These are phyloP conservation scores for Vigna mungo DNA, from an alignment of 306 rosid genomes.

Conservation along the genomic window DNA sequence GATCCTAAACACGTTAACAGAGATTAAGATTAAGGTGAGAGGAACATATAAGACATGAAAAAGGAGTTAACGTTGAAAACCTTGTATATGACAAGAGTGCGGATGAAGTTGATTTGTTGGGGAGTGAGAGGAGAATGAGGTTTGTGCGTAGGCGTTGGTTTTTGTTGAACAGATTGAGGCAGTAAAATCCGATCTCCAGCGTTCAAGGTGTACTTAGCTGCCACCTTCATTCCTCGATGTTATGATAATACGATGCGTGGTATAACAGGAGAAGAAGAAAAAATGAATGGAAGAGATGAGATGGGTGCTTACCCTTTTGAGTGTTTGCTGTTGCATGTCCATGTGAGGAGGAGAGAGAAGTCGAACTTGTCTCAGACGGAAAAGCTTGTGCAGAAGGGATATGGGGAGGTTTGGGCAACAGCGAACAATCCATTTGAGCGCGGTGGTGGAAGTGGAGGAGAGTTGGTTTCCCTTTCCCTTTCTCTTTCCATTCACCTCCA, in stretches of 20 bases:
- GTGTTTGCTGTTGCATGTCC: slow-evolving; percentile 19
- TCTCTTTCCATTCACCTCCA: background rate
- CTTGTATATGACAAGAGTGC: slow-evolving; percentile 69
- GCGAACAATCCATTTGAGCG: slow-evolving; percentile 75
- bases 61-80: slow-evolving; percentile 49
- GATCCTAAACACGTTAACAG: slow-evolving; percentile 58
- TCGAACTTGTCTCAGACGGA: slow-evolving; percentile 89
- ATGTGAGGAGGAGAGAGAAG: slow-evolving; percentile 11
- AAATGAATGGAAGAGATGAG: background rate
- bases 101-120: slow-evolving; percentile 63
- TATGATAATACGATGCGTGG: background rate
- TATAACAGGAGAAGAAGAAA: no score
- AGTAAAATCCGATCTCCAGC: slow-evolving; percentile 74
- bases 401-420: slow-evolving; percentile 89
- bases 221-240: slow-evolving; percentile 48
- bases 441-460: slow-evolving; percentile 49
- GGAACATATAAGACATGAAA: background rate
- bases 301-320: slow-evolving; percentile 57
- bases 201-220: slow-evolving; percentile 74
- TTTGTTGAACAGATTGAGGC: slow-evolving; percentile 68
- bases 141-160: slow-evolving; percentile 49
- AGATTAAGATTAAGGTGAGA: background rate
- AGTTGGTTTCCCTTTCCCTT: slow-evolving; percentile 53
- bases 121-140: slow-evolving; percentile 53
- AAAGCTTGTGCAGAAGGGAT: slow-evolving; percentile 87